These are phyloP conservation scores for Litsea cubeba DNA, from an alignment of 164 flowering plant species.

Conservation along the genomic window DNA sequence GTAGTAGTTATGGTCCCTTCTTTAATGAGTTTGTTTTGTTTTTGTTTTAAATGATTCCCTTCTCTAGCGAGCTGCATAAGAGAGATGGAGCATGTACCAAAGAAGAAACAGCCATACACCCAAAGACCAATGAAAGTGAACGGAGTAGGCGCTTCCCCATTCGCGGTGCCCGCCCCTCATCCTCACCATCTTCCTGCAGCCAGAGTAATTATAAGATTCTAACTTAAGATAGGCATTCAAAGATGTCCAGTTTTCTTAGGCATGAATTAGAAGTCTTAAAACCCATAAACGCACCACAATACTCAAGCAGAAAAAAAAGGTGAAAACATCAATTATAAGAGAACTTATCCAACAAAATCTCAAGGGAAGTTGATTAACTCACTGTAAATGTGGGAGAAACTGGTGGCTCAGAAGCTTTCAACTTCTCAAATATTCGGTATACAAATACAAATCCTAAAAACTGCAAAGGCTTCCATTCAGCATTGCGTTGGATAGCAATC, in stretches of 20 bases:
- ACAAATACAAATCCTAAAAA: slow-evolving; percentile 78
- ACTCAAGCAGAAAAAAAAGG: no score
- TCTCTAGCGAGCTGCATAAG: background rate
- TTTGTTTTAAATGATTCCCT: no score
- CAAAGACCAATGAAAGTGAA: slow-evolving; percentile 74
- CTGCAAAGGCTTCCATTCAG: slow-evolving; percentile 91
- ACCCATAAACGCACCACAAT: no score
- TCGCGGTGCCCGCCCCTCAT: slow-evolving; percentile 66
- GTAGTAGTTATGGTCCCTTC: no score
- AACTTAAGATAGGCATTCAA: background rate
- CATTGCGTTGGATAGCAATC: slow-evolving; percentile 59
- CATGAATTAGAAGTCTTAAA: background rate
- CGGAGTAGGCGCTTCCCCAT: slow-evolving; percentile 93
- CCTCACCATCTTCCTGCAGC: slow-evolving; percentile 93
- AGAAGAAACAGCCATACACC: slow-evolving; percentile 72
- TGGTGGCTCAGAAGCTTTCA: slow-evolving; percentile 72
- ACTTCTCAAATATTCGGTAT: slow-evolving; percentile 89
- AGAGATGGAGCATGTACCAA: slow-evolving; percentile 49
- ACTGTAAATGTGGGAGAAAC: slow-evolving; percentile 72
- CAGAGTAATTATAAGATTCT: slow-evolving; percentile 8
- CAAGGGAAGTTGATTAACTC: slow-evolving; percentile 22
- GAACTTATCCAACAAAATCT: background rate
- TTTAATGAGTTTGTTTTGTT: no score
- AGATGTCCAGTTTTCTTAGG: background rate
- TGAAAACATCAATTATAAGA: background rate